Percentiles rank a stretch among this genome's conserved stretches.
Conservation (phyloP, 2,329 filamentous ascomycete genomes). For the Neofusicoccum kwambonambiense region DNA sequence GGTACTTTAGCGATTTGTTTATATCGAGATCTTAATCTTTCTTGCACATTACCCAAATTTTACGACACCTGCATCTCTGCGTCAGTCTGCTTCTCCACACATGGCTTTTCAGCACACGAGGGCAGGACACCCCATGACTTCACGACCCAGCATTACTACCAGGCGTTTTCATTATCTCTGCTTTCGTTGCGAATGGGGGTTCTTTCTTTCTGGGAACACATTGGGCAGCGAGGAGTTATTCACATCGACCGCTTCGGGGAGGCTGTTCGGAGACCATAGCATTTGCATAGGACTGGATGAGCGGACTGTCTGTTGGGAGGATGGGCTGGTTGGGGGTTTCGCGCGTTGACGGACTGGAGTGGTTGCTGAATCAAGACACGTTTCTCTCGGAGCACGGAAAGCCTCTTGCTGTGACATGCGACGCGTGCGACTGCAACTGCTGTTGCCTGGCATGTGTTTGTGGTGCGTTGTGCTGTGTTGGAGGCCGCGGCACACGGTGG, state of each 20-base stretch:
- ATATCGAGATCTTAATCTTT: slow-evolving; percentile 10
- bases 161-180: slow-evolving; percentile 6
- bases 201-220: slow-evolving; percentile 10
- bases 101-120: background rate
- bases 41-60: slow-evolving; percentile 9
- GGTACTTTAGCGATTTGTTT: slow-evolving; percentile 15
- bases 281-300: slow-evolving; percentile 9
- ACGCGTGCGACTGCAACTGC: background rate
- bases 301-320: background rate
- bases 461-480: background rate
- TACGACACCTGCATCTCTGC: background rate
- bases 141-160: slow-evolving; percentile 11
- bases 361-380: background rate
- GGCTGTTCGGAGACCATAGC: background rate
- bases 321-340: background rate
- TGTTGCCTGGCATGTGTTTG: background rate
- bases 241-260: slow-evolving; percentile 4
- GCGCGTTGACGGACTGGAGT: background rate
- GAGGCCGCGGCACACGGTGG: background rate
- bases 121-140: slow-evolving; percentile 11
- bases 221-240: slow-evolving; percentile 16
- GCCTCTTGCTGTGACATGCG: background rate
- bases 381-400: background rate
- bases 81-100: background rate
- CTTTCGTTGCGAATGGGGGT: slow-evolving; percentile 16